A percentile compares a stretch with the other conserved stretches of the same genome.
phyloP scores from a whole-genome alignment of 2,329 filamentous ascomycete species.

The Anthostomella pinea region DNA sequence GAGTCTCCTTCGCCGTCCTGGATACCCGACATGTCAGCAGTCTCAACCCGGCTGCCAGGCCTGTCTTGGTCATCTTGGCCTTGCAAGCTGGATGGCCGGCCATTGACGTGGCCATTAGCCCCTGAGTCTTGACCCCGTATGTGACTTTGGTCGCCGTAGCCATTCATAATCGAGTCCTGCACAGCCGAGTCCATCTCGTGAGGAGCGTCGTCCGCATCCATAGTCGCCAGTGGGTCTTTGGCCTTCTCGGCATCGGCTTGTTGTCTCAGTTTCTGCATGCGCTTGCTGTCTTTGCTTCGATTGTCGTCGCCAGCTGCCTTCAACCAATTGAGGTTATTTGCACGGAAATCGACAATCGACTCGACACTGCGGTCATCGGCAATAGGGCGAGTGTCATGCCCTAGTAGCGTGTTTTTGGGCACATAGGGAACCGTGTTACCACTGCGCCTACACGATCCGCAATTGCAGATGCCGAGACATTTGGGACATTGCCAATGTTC shows the following conservation, averaged over 20 bases:
- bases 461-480: conserved; percentile 84
- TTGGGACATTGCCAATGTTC: conserved; percentile 85
- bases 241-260: conserved; percentile 58
- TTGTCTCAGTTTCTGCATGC: conserved; percentile 55
- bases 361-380: conserved; percentile 91
- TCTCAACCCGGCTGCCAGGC: conserved; percentile 25
- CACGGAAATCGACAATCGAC: conserved; percentile 82
- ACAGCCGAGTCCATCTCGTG: conserved; percentile 29
- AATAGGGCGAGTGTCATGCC: conserved; percentile 85
- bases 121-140: conserved; percentile 24
- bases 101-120: conserved; percentile 13
- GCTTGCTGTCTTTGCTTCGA: conserved; percentile 53
- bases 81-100: conserved; percentile 11
- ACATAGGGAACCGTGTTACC: conserved; percentile 73
- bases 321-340: conserved; percentile 85
- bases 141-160: conserved; percentile 35
- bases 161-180: conserved; percentile 31
- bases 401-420: conserved; percentile 82
- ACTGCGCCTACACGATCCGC: conserved; percentile 68
- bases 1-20: conserved; percentile 26
- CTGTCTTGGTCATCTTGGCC: conserved; percentile 14
- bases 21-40: conserved; percentile 32
- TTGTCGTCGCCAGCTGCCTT: conserved; percentile 57
- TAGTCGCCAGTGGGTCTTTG: conserved; percentile 37
- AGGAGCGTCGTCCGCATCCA: conserved; percentile 26